Percentiles rank a stretch among this genome's conserved stretches.
phyloP scores from a whole-genome alignment of 441 rosid species.

The Aquilaria agallochum region DNA sequence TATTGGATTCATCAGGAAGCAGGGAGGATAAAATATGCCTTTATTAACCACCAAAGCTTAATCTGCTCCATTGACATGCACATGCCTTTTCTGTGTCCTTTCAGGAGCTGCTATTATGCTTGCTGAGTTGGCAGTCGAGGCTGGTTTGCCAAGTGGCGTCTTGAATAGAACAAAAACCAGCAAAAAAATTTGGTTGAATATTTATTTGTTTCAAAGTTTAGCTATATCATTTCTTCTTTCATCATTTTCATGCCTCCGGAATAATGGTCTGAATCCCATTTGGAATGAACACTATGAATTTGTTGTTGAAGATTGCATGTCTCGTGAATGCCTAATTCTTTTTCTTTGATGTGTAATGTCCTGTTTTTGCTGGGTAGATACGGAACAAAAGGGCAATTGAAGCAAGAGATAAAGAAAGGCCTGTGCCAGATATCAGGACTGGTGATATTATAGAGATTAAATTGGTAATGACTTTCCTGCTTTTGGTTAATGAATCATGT shows the following conservation, averaged over 20 bases:
- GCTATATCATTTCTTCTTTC: too few relatives aligned
- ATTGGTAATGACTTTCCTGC: conserved; percentile 41
- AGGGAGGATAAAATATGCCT: too few relatives aligned
- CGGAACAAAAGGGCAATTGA: conserved; percentile 71
- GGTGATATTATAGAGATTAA: conserved; percentile 78
- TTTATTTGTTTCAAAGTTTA: too few relatives aligned
- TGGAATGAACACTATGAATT: too few relatives aligned
- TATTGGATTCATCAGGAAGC: too few relatives aligned
- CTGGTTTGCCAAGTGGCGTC: conserved; percentile 37
- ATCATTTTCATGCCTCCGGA: too few relatives aligned
- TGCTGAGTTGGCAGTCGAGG: conserved; percentile 32
- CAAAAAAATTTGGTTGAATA: too few relatives aligned
- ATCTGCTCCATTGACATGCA: too few relatives aligned
- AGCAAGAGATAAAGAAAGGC: conserved; percentile 56
- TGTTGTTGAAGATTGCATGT: too few relatives aligned
- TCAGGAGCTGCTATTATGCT: conserved; percentile 34
- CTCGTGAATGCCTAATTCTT: background rate
- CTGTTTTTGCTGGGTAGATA: conserved; percentile 36
- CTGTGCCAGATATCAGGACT: conserved; percentile 69
- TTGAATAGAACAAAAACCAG: conserved; percentile 9
- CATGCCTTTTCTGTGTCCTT: background rate
- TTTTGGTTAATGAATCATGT: conserved; percentile 1
- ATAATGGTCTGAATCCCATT: too few relatives aligned
- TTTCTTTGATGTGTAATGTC: background rate
- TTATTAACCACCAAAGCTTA: too few relatives aligned